A percentile compares a stretch with the other conserved stretches of the same genome.
Conservation (phyloP, 805 yeast species). For the Schwanniomyces sp. region DNA sequence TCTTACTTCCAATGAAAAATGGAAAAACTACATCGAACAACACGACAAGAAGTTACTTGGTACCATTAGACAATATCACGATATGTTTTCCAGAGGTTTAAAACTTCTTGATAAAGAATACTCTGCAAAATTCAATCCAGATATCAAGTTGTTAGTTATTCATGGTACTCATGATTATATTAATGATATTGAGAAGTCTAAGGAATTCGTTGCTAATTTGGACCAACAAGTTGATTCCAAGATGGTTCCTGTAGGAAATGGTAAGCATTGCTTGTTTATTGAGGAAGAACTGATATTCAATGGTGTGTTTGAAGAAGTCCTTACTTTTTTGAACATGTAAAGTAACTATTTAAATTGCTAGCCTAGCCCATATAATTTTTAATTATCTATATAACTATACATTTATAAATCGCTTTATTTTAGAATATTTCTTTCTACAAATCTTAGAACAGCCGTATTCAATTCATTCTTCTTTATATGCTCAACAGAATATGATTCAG, state of each 20-base stretch:
- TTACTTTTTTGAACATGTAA: slow-evolving; percentile 29
- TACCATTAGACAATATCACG: slow-evolving; percentile 58
- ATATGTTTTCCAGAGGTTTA: slow-evolving; percentile 65
- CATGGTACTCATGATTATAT: slow-evolving; percentile 68
- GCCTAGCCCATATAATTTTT: too few relatives aligned
- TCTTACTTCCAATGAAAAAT: slow-evolving; percentile 49
- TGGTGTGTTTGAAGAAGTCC: slow-evolving; percentile 32
- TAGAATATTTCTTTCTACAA: too few relatives aligned
- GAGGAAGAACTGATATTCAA: slow-evolving; percentile 46
- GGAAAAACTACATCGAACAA: slow-evolving; percentile 44
- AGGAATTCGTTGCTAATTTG: slow-evolving; percentile 36
- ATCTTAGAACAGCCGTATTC: too few relatives aligned
- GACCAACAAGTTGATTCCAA: slow-evolving; percentile 33
- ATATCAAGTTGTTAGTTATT: slow-evolving; percentile 51
- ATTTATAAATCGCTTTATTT: too few relatives aligned
- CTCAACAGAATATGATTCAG: too few relatives aligned
- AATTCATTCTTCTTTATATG: too few relatives aligned
- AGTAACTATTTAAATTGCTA: background rate
- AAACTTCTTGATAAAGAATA: slow-evolving; percentile 38
- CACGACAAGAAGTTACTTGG: slow-evolving; percentile 44
- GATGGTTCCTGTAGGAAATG: slow-evolving; percentile 24
- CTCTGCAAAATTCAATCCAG: slow-evolving; percentile 33
- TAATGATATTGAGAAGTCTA: slow-evolving; percentile 52
- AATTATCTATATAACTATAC: too few relatives aligned
- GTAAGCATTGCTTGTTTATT: slow-evolving; percentile 45